Conservation (phyloP, 1,284 basidiomycete species). For the Caloboletus firmus region DNA sequence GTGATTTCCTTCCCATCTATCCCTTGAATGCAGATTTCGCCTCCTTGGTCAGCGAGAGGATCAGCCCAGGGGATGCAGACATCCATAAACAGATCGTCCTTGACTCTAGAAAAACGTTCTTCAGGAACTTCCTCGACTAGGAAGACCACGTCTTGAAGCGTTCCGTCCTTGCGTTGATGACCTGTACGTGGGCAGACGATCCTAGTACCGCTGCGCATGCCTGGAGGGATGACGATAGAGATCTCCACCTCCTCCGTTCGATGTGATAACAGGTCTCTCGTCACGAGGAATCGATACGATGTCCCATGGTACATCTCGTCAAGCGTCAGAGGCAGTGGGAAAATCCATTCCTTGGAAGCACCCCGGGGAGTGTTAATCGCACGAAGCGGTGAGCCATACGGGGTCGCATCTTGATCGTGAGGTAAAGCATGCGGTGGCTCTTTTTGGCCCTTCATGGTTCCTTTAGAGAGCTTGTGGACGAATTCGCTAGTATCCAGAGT, state of each 20-base stretch:
- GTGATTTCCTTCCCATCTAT: slow-evolving; percentile 69
- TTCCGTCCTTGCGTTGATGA: slow-evolving; percentile 71
- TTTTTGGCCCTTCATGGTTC: slow-evolving; percentile 3
- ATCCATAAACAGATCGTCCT: slow-evolving; percentile 71
- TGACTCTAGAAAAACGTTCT: slow-evolving; percentile 64
- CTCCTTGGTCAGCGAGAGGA: slow-evolving; percentile 49
- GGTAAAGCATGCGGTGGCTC: slow-evolving; percentile 17
- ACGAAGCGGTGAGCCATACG: slow-evolving; percentile 37
- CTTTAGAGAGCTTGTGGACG: slow-evolving; percentile 30
- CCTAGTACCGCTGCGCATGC: slow-evolving; percentile 71
- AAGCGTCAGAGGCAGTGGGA: slow-evolving; percentile 74
- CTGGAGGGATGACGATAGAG: slow-evolving; percentile 73
- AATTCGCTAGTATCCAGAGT: slow-evolving; percentile 25
- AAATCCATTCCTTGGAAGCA: slow-evolving; percentile 52
- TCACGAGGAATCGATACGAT: slow-evolving; percentile 79
- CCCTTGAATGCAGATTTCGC: slow-evolving; percentile 58
- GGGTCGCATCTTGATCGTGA: slow-evolving; percentile 35
- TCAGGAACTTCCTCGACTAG: slow-evolving; percentile 77
- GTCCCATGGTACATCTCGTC: slow-evolving; percentile 86
- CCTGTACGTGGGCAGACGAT: slow-evolving; percentile 76
- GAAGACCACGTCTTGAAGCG: slow-evolving; percentile 76
- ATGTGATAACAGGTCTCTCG: slow-evolving; percentile 62
- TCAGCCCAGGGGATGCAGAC: slow-evolving; percentile 73
- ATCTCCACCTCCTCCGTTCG: slow-evolving; percentile 72
- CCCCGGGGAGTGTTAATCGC: slow-evolving; percentile 40